A percentile compares a stretch with the other conserved stretches of the same genome.
Evolutionary conservation across 257 asterid species (phyloP).

Genomic region (Solanum appendiculatum): DNA sequence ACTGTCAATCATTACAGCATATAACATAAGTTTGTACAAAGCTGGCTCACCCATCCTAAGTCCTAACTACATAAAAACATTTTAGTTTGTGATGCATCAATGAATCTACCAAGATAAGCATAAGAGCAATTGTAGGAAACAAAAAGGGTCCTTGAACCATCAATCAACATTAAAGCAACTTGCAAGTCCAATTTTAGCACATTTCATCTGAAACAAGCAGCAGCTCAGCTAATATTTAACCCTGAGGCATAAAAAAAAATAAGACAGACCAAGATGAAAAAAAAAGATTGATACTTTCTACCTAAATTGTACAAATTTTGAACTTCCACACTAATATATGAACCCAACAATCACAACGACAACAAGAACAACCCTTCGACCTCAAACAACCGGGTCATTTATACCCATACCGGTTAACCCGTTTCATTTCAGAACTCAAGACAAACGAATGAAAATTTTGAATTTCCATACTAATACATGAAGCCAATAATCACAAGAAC

Average conservation of each 20-base stretch:
- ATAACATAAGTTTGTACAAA: neutral
- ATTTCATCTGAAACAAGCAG: neutral
- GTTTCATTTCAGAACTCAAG: neutral
- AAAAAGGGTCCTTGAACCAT: neutral
- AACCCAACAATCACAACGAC: neutral
- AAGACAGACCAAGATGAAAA: neutral
- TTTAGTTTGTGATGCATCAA: neutral
- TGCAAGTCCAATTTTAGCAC: neutral
- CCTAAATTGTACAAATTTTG: neutral
- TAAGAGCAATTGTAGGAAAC: neutral
- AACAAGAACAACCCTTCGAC: neutral
- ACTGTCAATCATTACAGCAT: neutral
- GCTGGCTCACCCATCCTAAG: neutral
- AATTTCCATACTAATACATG: neutral
- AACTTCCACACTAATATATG: neutral
- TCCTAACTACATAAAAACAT: neutral
- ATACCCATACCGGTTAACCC: neutral
- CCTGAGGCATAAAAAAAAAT: neutral
- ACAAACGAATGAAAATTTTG: neutral
- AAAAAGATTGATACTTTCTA: neutral
- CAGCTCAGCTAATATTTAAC: neutral
- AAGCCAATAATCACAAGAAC: neutral
- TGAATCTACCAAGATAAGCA: neutral
- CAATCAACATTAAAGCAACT: neutral
- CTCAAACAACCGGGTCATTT: neutral